A percentile compares a stretch with the other conserved stretches of the same genome.
These are phyloP conservation scores for Andrographis paniculata DNA, from an alignment of 305 asterid genomes.

Conservation along the genomic window DNA sequence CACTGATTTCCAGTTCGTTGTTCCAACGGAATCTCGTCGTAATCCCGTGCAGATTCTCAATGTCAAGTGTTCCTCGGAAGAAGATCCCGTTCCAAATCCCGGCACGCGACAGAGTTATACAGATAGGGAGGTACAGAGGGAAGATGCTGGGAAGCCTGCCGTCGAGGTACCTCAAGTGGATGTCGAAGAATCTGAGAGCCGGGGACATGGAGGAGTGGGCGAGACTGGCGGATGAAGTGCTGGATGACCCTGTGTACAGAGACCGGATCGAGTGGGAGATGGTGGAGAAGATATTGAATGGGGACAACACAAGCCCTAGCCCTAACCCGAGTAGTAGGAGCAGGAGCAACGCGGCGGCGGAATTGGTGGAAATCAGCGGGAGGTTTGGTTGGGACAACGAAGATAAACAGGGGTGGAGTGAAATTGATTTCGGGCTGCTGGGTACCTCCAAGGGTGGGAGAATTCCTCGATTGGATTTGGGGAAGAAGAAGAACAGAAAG, in stretches of 20 bases:
- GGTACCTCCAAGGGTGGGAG: conserved; percentile 76
- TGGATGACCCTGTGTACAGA: conserved; percentile 52
- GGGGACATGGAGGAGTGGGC: conserved; percentile 75
- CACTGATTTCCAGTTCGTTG: too few relatives aligned
- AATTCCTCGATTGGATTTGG: conserved; percentile 37
- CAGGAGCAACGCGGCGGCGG: conserved; percentile 29
- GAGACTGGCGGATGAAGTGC: conserved; percentile 60
- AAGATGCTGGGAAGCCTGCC: conserved; percentile 75
- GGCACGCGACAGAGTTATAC: too few relatives aligned
- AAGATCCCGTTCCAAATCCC: too few relatives aligned
- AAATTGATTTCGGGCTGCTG: conserved; percentile 53
- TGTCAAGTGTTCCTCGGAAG: too few relatives aligned
- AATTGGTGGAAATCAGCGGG: conserved; percentile 56
- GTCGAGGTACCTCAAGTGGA: conserved; percentile 65
- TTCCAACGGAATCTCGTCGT: too few relatives aligned
- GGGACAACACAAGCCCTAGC: conserved; percentile 24
- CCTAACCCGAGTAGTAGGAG: too few relatives aligned
- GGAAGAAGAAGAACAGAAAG: neutral
- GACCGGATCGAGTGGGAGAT: conserved; percentile 83
- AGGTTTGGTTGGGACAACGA: conserved; percentile 77
- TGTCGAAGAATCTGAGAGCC: conserved; percentile 57
- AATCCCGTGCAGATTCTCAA: too few relatives aligned
- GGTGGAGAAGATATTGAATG: conserved; percentile 53
- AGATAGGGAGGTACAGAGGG: too few relatives aligned
- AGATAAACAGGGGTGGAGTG: conserved; percentile 64